Percentiles rank a stretch among this genome's conserved stretches.
Conservation (phyloP, 2,329 filamentous ascomycete species). For the Aschersonia sp. region DNA sequence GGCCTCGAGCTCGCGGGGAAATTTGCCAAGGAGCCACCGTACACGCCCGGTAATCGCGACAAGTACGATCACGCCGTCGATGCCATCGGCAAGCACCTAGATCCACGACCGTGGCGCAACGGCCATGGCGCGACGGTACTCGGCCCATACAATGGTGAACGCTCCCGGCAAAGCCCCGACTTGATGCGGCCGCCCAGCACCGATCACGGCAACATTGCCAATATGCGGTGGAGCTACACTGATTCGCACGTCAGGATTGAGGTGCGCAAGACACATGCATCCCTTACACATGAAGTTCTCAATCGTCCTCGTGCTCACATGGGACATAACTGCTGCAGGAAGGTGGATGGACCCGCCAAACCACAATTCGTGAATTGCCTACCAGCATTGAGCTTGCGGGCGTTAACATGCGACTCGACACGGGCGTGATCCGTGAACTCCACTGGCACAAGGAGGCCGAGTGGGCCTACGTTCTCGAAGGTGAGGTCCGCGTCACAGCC, state of each 20-base stretch:
- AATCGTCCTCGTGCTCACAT: background rate
- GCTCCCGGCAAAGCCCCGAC: conserved; percentile 57
- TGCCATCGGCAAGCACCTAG: conserved; percentile 40
- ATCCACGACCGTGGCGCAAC: conserved; percentile 51
- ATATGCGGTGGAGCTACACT: conserved; percentile 60
- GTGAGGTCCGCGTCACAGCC: conserved; percentile 56
- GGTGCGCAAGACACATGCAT: conserved; percentile 19
- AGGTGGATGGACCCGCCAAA: conserved; percentile 65
- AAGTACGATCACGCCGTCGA: conserved; percentile 50
- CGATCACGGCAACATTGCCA: conserved; percentile 54
- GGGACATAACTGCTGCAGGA: conserved; percentile 29
- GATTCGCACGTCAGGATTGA: conserved; percentile 51
- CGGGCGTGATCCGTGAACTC: conserved; percentile 60
- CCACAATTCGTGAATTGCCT: conserved; percentile 49
- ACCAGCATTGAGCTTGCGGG: conserved; percentile 57
- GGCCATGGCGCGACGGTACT: conserved; percentile 51
- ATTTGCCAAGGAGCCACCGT: conserved; percentile 30
- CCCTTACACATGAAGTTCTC: too few species aligned
- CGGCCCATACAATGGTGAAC: conserved; percentile 54
- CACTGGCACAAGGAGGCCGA: conserved; percentile 75
- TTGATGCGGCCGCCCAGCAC: conserved; percentile 58
- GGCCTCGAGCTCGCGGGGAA: conserved; percentile 30
- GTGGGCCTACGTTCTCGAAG: conserved; percentile 63
- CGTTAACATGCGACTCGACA: conserved; percentile 65
- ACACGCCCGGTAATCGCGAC: conserved; percentile 44